Percentiles rank a stretch among this genome's conserved stretches.
Conservation (phyloP, 176 grass and related monocot species). For the Triticum turgidum region DNA sequence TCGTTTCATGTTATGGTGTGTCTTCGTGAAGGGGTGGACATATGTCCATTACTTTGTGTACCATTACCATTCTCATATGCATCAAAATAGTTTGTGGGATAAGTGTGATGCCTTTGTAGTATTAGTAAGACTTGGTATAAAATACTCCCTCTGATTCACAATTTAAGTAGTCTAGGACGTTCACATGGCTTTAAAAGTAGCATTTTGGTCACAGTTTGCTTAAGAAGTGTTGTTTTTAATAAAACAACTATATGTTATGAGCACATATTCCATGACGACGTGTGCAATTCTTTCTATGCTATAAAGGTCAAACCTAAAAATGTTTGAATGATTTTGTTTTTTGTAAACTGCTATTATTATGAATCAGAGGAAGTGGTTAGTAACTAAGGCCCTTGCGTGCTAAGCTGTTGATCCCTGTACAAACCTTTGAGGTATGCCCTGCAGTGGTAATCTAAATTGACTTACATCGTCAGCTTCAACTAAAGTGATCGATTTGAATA, state of each 20-base stretch:
- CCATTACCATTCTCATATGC: not conserved
- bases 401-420: not conserved
- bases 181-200: not conserved
- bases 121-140: not conserved
- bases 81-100: not conserved
- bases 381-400: not conserved
- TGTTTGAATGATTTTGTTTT: not conserved
- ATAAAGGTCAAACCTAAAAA: not conserved
- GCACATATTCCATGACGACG: not conserved
- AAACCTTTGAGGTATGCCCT: not conserved
- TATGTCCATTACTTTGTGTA: not conserved
- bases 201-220: not conserved
- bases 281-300: not conserved
- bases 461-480: not conserved
- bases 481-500: conserved; percentile 1
- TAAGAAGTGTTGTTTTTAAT: not conserved
- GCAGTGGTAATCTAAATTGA: conserved; percentile 1
- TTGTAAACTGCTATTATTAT: not conserved
- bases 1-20: not conserved
- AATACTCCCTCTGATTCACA: not conserved
- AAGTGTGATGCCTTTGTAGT: conserved; percentile 4
- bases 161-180: not conserved
- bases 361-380: not conserved
- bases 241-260: not conserved
- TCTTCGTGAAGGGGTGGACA: not conserved